phyloP scores from a whole-genome alignment of 495 filamentous ascomycete species.

The Amniculicola lignicola region DNA sequence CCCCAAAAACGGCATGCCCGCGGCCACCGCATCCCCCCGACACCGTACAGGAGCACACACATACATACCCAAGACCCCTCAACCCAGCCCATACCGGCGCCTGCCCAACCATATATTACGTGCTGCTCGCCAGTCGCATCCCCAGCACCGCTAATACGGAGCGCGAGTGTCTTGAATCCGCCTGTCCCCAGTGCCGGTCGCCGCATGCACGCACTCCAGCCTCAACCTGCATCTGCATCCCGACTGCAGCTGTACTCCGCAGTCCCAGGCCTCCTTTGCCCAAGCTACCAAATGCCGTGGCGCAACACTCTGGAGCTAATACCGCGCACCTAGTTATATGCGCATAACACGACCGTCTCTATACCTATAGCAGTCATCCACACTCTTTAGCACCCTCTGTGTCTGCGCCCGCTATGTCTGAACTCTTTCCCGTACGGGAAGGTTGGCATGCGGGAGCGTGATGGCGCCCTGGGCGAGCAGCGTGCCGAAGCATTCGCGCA shows the following conservation, averaged over 20 bases:
- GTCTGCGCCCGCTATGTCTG: background rate
- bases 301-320: constrained; percentile 18
- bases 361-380: constrained; percentile 30
- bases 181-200: background rate
- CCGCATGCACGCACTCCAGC: background rate
- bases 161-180: too few relatives aligned
- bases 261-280: too few relatives aligned
- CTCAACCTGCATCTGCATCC: background rate
- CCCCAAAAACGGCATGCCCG: constrained; percentile 21
- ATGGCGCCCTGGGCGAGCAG: constrained; percentile 9
- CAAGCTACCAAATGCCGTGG: too few relatives aligned
- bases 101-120: constrained; percentile 30
- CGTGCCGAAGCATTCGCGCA: constrained; percentile 38
- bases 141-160: background rate
- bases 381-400: constrained; percentile 14
- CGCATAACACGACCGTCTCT: constrained; percentile 24
- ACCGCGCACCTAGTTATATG: constrained; percentile 21
- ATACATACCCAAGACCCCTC: constrained; percentile 25
- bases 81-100: constrained; percentile 9
- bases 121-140: constrained; percentile 17
- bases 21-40: constrained; percentile 9
- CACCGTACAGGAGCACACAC: constrained; percentile 21
- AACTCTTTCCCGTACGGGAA: constrained; percentile 18
- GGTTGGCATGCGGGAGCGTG: constrained; percentile 5
- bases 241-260: too few relatives aligned